A percentile compares a stretch with the other conserved stretches of the same genome.
These are phyloP conservation scores for Murraya koenigii DNA, from an alignment of 345 rosid species.

Conservation along the genomic window DNA sequence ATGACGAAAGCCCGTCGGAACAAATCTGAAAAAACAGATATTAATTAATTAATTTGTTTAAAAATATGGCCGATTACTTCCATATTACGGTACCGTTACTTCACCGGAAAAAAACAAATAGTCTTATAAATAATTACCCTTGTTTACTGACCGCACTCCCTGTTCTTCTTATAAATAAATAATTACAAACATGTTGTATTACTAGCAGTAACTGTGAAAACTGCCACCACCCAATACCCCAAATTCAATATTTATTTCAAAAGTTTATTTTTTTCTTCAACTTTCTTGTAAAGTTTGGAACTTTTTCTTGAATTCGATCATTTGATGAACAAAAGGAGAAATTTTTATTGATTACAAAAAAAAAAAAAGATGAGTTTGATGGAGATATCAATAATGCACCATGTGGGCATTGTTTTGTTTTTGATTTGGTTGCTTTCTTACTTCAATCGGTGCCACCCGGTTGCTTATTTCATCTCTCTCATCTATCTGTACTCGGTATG, in stretches of 20 bases:
- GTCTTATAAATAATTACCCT: not conserved
- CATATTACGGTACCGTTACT: not conserved
- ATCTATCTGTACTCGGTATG: conserved; percentile 73
- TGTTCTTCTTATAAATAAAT: not conserved
- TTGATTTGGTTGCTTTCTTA: conserved; percentile 63
- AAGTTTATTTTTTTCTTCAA: not conserved
- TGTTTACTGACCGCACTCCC: not conserved
- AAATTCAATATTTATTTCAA: not conserved
- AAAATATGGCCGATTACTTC: not conserved
- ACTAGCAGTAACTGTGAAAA: not conserved
- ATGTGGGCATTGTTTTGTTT: conserved; percentile 61
- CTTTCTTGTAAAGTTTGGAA: not conserved
- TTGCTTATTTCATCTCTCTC: conserved; percentile 55
- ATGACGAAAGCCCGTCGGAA: not conserved
- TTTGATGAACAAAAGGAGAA: not conserved
- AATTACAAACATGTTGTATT: too few relatives aligned
- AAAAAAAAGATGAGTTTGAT: conserved; percentile 27
- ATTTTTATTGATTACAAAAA: not conserved
- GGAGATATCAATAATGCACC: conserved; percentile 66
- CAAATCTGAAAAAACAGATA: not conserved
- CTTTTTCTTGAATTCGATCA: not conserved
- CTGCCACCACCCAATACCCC: not conserved
- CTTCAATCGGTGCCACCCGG: conserved; percentile 51
- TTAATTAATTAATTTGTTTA: not conserved
- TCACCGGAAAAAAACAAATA: not conserved